Conservation (phyloP, 257 asterid genomes). For the Vinca minor region DNA sequence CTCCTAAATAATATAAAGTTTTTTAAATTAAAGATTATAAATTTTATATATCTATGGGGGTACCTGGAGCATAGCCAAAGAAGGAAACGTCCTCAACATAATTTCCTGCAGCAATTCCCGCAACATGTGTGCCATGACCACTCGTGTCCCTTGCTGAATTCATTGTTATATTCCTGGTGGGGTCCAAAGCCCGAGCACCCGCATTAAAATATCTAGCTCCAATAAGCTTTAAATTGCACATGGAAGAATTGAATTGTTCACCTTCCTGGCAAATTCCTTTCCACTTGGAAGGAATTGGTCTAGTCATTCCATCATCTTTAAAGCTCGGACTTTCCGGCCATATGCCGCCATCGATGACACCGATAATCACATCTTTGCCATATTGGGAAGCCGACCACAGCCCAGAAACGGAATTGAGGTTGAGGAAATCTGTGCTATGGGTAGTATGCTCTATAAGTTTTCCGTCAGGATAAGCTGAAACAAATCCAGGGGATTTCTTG, state of each 20-base stretch:
- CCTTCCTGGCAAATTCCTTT: slow-evolving; percentile 32
- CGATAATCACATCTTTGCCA: slow-evolving; percentile 39
- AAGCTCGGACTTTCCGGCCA: slow-evolving; percentile 49
- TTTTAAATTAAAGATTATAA: no score
- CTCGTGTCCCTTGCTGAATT: slow-evolving; percentile 35
- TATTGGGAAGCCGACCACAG: slow-evolving; percentile 44
- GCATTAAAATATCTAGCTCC: slow-evolving; percentile 41
- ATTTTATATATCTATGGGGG: no score
- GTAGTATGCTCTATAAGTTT: slow-evolving; percentile 38
- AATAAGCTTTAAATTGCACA: slow-evolving; percentile 42
- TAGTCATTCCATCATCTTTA: slow-evolving; percentile 38
- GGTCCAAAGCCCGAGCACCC: slow-evolving; percentile 31
- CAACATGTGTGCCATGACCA: slow-evolving; percentile 48
- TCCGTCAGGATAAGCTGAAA: slow-evolving; percentile 29
- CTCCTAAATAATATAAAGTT: no score
- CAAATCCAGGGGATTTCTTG: slow-evolving; percentile 27
- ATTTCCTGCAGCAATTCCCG: slow-evolving; percentile 38
- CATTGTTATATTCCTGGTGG: slow-evolving; percentile 32
- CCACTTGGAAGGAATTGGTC: slow-evolving; percentile 5
- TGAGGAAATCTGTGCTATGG: slow-evolving; percentile 34
- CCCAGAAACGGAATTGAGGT: slow-evolving; percentile 32
- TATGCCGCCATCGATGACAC: slow-evolving; percentile 40
- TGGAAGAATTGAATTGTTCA: slow-evolving; percentile 28
- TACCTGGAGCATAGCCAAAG: slow-evolving; percentile 41
- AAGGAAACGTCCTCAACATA: slow-evolving; percentile 31